Evolutionary conservation across 2,329 filamentous ascomycete genomes (phyloP).

Genomic region (Ophiostoma novo-ulmi): DNA sequence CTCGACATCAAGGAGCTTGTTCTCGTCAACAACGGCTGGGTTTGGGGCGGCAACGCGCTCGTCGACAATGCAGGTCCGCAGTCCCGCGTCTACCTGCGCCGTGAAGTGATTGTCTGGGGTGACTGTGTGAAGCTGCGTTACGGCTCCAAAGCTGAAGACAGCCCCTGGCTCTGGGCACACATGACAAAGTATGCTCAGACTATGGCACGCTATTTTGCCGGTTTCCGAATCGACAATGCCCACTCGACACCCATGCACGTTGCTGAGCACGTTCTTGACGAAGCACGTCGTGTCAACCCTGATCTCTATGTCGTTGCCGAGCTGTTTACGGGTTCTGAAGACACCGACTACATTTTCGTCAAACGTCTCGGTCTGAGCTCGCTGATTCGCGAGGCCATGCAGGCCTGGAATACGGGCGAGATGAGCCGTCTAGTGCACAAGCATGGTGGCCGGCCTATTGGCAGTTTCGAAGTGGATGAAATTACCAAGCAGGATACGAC

Average conservation of each 20-base stretch:
- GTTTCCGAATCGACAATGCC: constrained; percentile 95
- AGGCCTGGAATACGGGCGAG: constrained; percentile 92
- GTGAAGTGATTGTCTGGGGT: constrained; percentile 96
- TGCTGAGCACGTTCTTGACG: constrained; percentile 88
- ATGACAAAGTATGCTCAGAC: constrained; percentile 90
- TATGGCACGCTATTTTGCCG: constrained; percentile 91
- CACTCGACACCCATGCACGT: constrained; percentile 94
- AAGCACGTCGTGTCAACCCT: constrained; percentile 81
- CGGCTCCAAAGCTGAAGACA: constrained; percentile 73
- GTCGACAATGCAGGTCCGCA: constrained; percentile 86
- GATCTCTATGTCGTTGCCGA: constrained; percentile 91
- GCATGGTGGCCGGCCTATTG: constrained; percentile 89
- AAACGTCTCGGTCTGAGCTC: constrained; percentile 87
- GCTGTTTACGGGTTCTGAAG: constrained; percentile 90
- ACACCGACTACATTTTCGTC: constrained; percentile 94
- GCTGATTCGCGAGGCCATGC: constrained; percentile 95
- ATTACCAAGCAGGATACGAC: constrained; percentile 44
- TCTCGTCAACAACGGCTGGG: constrained; percentile 95
- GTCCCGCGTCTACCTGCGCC: constrained; percentile 86
- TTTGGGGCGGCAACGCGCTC: constrained; percentile 94
- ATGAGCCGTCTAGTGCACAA: constrained; percentile 88
- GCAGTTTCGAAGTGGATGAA: constrained; percentile 93
- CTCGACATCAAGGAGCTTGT: constrained; percentile 53
- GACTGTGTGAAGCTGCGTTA: constrained; percentile 98
- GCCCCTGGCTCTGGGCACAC: constrained; percentile 88